These are phyloP conservation scores for Urostyla sp. DNA, from an alignment of 73 alveolate species.

Conservation along the genomic window DNA sequence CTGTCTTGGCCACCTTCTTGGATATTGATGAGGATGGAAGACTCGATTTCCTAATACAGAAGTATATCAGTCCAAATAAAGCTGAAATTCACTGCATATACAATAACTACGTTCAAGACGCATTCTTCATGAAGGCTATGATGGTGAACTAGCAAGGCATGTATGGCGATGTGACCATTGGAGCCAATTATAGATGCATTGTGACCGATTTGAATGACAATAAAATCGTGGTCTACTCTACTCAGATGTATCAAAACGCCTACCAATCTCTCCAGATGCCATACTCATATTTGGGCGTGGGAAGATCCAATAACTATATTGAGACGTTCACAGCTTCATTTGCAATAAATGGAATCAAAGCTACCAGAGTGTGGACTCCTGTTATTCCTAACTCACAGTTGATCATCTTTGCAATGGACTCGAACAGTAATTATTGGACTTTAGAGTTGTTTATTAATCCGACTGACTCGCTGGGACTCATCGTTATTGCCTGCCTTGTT, in stretches of 20 bases:
- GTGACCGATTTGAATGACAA: slow-evolving; percentile 79
- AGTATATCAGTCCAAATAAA: not conserved
- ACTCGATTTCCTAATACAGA: slow-evolving; percentile 61
- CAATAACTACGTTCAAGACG: slow-evolving; percentile 56
- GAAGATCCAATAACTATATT: slow-evolving; percentile 87
- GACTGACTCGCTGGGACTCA: slow-evolving; percentile 69
- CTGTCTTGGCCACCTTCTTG: slow-evolving; percentile 43
- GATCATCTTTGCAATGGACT: slow-evolving; percentile 68
- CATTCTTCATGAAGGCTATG: slow-evolving; percentile 62
- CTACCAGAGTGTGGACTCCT: slow-evolving; percentile 81
- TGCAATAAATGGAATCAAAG: slow-evolving; percentile 51
- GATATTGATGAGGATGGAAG: slow-evolving; percentile 84
- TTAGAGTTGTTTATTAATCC: slow-evolving; percentile 87
- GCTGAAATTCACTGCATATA: slow-evolving; percentile 35
- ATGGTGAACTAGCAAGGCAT: slow-evolving; percentile 32
- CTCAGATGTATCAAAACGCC: slow-evolving; percentile 75
- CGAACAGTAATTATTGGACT: slow-evolving; percentile 70
- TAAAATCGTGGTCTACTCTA: slow-evolving; percentile 73
- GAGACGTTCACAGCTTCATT: slow-evolving; percentile 82
- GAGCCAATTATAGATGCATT: slow-evolving; percentile 71
- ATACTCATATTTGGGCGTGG: slow-evolving; percentile 84
- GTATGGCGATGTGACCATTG: slow-evolving; percentile 59
- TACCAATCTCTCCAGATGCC: slow-evolving; percentile 78
- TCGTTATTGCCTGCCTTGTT: slow-evolving; percentile 67
- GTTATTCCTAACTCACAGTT: slow-evolving; percentile 90